These are phyloP conservation scores for Urostyla sp. DNA, from an alignment of 73 alveolate species.

Conservation along the genomic window DNA sequence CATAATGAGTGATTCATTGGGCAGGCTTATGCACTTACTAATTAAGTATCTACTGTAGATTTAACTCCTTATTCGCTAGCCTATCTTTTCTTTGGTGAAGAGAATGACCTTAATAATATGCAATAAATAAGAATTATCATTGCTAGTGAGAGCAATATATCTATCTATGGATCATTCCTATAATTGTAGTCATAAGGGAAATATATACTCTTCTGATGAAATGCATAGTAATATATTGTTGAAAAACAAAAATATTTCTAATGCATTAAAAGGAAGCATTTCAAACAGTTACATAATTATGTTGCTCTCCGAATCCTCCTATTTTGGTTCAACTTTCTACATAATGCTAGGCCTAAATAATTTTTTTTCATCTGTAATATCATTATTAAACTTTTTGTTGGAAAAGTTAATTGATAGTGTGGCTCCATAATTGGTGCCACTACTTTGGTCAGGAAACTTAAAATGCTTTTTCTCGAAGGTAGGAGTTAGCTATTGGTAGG, in stretches of 20 bases:
- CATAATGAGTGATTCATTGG: no score
- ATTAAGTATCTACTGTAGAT: no score
- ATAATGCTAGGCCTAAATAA: conserved; percentile 23
- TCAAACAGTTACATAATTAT: background rate
- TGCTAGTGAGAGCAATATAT: conserved; percentile 43
- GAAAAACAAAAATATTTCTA: conserved; percentile 26
- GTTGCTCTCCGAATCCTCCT: background rate
- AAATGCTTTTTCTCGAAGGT: no score
- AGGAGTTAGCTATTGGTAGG: background rate
- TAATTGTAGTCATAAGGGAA: background rate
- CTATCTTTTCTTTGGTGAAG: conserved; percentile 23
- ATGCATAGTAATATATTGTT: conserved; percentile 19
- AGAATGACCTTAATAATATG: conserved; percentile 32
- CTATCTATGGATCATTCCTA: conserved; percentile 33
- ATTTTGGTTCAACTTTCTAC: background rate
- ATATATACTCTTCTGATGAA: conserved; percentile 17
- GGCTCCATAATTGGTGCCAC: background rate
- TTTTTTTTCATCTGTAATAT: background rate
- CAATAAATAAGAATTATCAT: conserved; percentile 39
- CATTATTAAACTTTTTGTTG: background rate
- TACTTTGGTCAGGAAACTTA: conserved; percentile 5
- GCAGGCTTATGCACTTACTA: no score
- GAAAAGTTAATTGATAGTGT: background rate
- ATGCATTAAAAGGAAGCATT: conserved; percentile 40
- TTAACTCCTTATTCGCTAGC: no score